A percentile compares a stretch with the other conserved stretches of the same genome.
Evolutionary conservation across 139 green algal genomes (phyloP).

Genomic region (Eudorina sp.): DNA sequence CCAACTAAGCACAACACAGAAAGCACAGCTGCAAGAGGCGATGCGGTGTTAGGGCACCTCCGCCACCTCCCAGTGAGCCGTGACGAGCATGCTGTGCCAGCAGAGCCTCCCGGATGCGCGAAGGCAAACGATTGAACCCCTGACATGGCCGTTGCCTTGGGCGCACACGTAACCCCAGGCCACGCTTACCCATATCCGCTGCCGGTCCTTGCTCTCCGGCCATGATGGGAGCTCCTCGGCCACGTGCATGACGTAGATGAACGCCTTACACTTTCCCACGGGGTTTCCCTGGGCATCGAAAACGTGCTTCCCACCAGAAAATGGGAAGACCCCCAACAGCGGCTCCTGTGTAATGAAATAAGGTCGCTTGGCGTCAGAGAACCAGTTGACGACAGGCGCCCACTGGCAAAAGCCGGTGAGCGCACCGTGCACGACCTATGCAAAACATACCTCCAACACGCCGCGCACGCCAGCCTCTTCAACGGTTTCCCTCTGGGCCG

Average conservation of each 20-base stretch:
- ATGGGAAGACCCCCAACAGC: constrained; percentile 81
- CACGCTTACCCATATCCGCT: constrained; percentile 84
- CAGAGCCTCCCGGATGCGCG: no score
- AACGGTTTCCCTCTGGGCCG: constrained; percentile 89
- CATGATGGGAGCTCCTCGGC: constrained; percentile 87
- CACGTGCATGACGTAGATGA: constrained; percentile 91
- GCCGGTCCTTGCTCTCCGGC: constrained; percentile 82
- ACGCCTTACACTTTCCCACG: constrained; percentile 70
- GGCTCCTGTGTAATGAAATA: constrained; percentile 66
- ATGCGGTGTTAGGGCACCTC: no score
- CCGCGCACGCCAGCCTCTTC: constrained; percentile 94
- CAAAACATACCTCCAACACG: constrained; percentile 73
- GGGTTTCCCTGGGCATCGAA: not conserved
- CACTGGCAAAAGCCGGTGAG: not conserved
- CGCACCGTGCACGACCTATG: not conserved
- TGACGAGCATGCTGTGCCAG: no score
- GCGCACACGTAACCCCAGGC: no score
- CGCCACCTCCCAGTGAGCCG: no score
- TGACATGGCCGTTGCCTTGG: no score
- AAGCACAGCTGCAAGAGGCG: no score
- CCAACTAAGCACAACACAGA: no score
- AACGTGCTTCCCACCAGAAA: constrained; percentile 73
- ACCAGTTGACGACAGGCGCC: not conserved
- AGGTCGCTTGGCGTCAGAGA: not conserved
- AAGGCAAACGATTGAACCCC: no score